Percentiles rank a stretch among this genome's conserved stretches.
phyloP scores from a whole-genome alignment of 768 basidiomycete genomes.

The Termitomyces sp. region DNA sequence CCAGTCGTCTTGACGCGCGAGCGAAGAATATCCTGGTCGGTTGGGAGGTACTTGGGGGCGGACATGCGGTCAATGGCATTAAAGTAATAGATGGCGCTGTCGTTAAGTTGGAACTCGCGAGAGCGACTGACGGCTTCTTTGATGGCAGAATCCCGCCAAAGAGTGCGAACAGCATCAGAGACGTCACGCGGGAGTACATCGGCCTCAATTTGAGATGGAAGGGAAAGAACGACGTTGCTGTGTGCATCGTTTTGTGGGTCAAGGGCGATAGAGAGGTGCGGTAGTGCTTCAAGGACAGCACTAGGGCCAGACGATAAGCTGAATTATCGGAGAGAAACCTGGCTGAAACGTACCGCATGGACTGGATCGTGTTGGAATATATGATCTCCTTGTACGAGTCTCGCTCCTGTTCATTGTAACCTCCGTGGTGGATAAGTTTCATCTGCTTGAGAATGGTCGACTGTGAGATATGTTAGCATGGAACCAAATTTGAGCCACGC shows the following conservation, averaged over 20 bases:
- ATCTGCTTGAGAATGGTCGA: background rate
- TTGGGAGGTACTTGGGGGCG: slow-evolving; percentile 70
- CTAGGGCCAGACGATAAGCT: slow-evolving; percentile 1
- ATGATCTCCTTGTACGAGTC: slow-evolving; percentile 92
- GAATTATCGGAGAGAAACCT: background rate
- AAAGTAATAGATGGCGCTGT: slow-evolving; percentile 96
- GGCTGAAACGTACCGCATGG: slow-evolving; percentile 64
- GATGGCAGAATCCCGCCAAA: slow-evolving; percentile 80
- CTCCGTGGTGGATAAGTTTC: slow-evolving; percentile 1
- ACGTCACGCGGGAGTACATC: slow-evolving; percentile 71
- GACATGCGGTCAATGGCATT: slow-evolving; percentile 85
- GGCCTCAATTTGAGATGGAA: slow-evolving; percentile 75
- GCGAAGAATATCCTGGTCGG: slow-evolving; percentile 92
- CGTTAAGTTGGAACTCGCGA: slow-evolving; percentile 95
- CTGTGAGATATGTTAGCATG: background rate
- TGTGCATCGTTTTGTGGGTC: slow-evolving; percentile 65
- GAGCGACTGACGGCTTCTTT: slow-evolving; percentile 77
- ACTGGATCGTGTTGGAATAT: slow-evolving; percentile 84
- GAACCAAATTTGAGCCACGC: background rate
- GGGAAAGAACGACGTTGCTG: slow-evolving; percentile 58
- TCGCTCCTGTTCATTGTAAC: slow-evolving; percentile 18
- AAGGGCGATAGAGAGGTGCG: slow-evolving; percentile 72
- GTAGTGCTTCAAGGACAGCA: slow-evolving; percentile 74
- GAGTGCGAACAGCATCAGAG: slow-evolving; percentile 66
- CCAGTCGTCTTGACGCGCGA: slow-evolving; percentile 96